These are phyloP conservation scores for Cryphonectria naterciae DNA, from an alignment of 2,329 filamentous ascomycete species.

Conservation along the genomic window DNA sequence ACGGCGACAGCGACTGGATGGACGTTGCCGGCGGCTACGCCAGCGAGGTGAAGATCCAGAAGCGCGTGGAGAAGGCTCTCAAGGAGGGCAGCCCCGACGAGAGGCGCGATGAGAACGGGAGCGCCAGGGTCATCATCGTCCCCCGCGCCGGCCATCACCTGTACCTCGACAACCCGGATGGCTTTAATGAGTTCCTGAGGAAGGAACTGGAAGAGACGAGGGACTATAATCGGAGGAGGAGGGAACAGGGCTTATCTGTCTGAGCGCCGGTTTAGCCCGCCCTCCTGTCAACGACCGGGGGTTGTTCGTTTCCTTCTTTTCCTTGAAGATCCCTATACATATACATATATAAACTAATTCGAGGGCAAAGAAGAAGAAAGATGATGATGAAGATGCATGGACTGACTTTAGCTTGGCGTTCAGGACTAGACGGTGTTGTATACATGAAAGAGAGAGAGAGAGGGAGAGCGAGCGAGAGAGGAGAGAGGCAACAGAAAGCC, in stretches of 20 bases:
- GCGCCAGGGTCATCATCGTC: slow-evolving; percentile 81
- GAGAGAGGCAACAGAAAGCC: background rate
- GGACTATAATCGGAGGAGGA: slow-evolving; percentile 31
- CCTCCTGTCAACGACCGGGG: background rate
- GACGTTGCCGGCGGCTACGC: slow-evolving; percentile 85
- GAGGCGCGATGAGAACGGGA: slow-evolving; percentile 72
- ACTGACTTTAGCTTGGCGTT: background rate
- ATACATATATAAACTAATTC: background rate
- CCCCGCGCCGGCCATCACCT: slow-evolving; percentile 62
- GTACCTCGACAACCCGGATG: slow-evolving; percentile 62
- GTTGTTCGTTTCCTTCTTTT: background rate
- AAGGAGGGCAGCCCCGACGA: slow-evolving; percentile 68
- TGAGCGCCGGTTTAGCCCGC: background rate
- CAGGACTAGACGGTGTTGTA: background rate
- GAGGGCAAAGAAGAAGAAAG: background rate
- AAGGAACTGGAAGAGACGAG: slow-evolving; percentile 59
- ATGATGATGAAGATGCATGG: background rate
- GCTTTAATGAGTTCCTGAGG: slow-evolving; percentile 58
- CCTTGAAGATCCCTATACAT: background rate
- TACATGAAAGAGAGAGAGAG: background rate
- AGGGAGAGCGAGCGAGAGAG: slow-evolving; percentile 1
- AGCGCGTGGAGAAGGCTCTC: slow-evolving; percentile 65
- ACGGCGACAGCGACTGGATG: slow-evolving; percentile 99
- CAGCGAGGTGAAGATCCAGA: slow-evolving; percentile 76
- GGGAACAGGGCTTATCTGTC: slow-evolving; percentile 17